A percentile compares a stretch with the other conserved stretches of the same genome.
Evolutionary conservation across 768 basidiomycete genomes (phyloP).

Genomic region (Mycena epipterygia): DNA sequence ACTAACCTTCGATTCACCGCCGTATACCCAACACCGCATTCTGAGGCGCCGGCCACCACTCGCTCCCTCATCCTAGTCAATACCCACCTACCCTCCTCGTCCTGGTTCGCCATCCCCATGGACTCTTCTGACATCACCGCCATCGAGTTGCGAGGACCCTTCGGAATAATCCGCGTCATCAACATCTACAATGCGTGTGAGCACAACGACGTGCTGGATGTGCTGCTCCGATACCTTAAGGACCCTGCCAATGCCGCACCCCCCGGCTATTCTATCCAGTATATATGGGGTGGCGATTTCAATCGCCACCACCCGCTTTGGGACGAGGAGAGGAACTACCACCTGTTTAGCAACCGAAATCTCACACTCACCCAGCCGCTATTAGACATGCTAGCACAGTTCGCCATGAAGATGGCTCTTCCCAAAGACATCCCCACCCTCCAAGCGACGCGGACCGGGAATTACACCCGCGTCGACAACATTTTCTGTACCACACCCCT

Average conservation of each 20-base stretch:
- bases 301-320: conserved; percentile 57
- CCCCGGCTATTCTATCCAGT: neutral
- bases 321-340: conserved; percentile 49
- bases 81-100: neutral
- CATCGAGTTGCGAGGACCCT: conserved; percentile 34
- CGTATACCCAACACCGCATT: conserved; percentile 44
- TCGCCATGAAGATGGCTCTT: conserved; percentile 51
- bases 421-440: conserved; percentile 53
- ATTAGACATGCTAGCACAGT: conserved; percentile 38
- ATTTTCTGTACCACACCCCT: conserved; percentile 49
- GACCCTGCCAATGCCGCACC: neutral
- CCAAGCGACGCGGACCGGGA: conserved; percentile 41
- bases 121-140: conserved; percentile 37
- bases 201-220: conserved; percentile 12
- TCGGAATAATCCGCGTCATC: conserved; percentile 39
- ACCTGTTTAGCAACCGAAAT: conserved; percentile 49
- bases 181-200: conserved; percentile 44
- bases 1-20: conserved; percentile 28
- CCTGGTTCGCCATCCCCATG: conserved; percentile 20
- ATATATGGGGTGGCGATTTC: conserved; percentile 34
- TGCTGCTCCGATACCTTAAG: conserved; percentile 2
- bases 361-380: conserved; percentile 42
- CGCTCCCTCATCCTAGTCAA: conserved; percentile 21
- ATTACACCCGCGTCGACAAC: conserved; percentile 58
- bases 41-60: neutral